Base-by-base conservation (phyloP, 2,329 filamentous ascomycete genomes). In the Trichoderma brevicompactum region DNA sequence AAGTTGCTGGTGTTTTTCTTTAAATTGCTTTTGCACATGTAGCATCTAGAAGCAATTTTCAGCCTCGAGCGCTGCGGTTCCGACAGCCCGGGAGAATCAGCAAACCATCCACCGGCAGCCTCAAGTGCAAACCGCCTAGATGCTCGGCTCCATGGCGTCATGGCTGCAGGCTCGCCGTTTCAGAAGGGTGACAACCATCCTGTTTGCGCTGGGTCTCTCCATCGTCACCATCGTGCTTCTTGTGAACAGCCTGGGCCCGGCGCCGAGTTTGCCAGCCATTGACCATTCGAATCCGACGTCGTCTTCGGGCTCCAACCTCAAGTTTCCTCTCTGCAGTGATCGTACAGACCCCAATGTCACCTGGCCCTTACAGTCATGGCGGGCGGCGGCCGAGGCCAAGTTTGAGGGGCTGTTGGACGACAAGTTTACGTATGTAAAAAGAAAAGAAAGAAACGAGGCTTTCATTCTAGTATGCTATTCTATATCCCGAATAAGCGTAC, bases 361-460 rank as follows among this genome's bases (percentile, higher is more conserved):
- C 2, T 56, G 38, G 32, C 59, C 59, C 12, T 2, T 40, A 17
- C 36, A 49, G 40, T 54, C 59, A 41, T 65, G 65, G 65, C 55
- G 55, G 44, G 55, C 38, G 9, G 49, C 44, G n/a, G 62, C 62
- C 34, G 65, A 70, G 15, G 43, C 67, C 15, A 76, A 73, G 55
- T 76, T 71, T 49, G 65, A 65, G 2, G 56, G 70, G 8, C 54
- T 75, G 15, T 44, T 63, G 7, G 70, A 75, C 7, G 73, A 76
- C 44, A 75, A 74, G 65, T 76, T 76, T 36, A 76, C 74, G 74
- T 76, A 73, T 17, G 72, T 59, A 32, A 34, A 40, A n/a, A 13
- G 41, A 49, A 53, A 36, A 38, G 7, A n/a, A n/a, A n/a, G n/a
- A n/a, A n/a, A n/a, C n/a, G 28, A 1, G 19, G 5, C 28, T 32